phyloP scores from a whole-genome alignment of 371 early-diverging fungal species.

The Rhizopus delemar region DNA sequence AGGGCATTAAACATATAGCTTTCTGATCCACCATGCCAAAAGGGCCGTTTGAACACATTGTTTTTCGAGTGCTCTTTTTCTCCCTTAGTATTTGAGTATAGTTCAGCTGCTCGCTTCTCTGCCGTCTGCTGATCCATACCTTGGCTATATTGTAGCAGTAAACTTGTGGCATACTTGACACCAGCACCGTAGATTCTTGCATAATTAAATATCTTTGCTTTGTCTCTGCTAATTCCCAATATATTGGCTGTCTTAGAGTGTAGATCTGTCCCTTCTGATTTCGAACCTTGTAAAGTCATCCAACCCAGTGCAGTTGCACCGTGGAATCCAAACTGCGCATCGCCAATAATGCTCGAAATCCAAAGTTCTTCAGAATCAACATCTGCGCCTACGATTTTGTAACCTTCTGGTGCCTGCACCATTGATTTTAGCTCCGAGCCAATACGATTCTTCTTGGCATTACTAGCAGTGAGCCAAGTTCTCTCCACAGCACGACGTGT shows the following conservation, averaged over 20 bases:
- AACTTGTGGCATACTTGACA: constrained; percentile 76
- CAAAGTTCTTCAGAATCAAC: constrained; percentile 97
- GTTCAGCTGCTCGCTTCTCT: constrained; percentile 58
- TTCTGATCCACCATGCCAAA: constrained; percentile 95
- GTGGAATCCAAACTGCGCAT: constrained; percentile 91
- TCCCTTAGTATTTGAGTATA: constrained; percentile 90
- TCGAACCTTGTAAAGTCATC: constrained; percentile 96
- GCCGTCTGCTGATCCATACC: constrained; percentile 71
- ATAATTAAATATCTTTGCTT: constrained; percentile 97
- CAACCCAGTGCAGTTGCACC: constrained; percentile 95
- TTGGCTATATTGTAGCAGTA: constrained; percentile 82
- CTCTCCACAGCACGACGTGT: constrained; percentile 93
- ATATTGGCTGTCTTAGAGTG: constrained; percentile 93
- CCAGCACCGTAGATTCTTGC: constrained; percentile 97
- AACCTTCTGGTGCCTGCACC: constrained; percentile 81
- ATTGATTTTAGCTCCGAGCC: constrained; percentile 94
- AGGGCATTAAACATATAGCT: constrained; percentile 93
- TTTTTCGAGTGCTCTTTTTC: constrained; percentile 46
- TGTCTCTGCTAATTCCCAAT: constrained; percentile 83
- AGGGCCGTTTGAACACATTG: constrained; percentile 39
- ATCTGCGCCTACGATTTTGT: constrained; percentile 93
- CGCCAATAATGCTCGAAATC: constrained; percentile 94
- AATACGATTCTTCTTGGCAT: constrained; percentile 86
- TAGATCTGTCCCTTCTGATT: constrained; percentile 87
- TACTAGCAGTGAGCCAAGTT: constrained; percentile 96